These are phyloP conservation scores for Inga laurina DNA, from an alignment of 306 rosid species.

Conservation along the genomic window DNA sequence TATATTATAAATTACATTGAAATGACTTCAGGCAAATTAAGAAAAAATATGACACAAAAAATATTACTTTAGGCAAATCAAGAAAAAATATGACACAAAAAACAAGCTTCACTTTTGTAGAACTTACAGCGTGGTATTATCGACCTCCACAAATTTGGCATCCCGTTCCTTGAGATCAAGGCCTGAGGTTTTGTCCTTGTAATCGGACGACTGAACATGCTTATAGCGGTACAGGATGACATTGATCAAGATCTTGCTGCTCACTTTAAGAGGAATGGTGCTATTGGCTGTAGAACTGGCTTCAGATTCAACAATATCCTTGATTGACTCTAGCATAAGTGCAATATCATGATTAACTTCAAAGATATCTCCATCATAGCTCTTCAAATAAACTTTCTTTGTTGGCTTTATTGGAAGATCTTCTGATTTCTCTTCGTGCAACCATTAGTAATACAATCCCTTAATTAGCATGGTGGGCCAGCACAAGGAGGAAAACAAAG, in stretches of 20 bases:
- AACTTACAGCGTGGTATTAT: slow-evolving; percentile 45
- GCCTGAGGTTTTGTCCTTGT: background rate
- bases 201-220: slow-evolving; percentile 44
- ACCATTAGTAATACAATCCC: background rate
- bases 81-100: background rate
- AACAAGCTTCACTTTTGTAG: background rate
- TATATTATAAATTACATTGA: too few relatives aligned
- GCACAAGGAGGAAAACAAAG: background rate
- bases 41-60: background rate
- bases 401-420: slow-evolving; percentile 27
- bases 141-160: slow-evolving; percentile 51
- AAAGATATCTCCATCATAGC: slow-evolving; percentile 60
- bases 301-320: slow-evolving; percentile 40
- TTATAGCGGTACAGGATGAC: slow-evolving; percentile 63
- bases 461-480: background rate
- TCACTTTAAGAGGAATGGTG: slow-evolving; percentile 48
- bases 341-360: slow-evolving; percentile 54
- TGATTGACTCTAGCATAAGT: slow-evolving; percentile 57
- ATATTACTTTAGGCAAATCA: too few relatives aligned
- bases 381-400: slow-evolving; percentile 55
- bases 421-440: slow-evolving; percentile 33
- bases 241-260: slow-evolving; percentile 54
- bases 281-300: slow-evolving; percentile 44
- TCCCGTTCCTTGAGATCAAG: slow-evolving; percentile 50
- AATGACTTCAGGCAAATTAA: too few relatives aligned